Evolutionary conservation across 1,284 basidiomycete genomes (phyloP).

Genomic region (Tetrapyrgos nigripes): DNA sequence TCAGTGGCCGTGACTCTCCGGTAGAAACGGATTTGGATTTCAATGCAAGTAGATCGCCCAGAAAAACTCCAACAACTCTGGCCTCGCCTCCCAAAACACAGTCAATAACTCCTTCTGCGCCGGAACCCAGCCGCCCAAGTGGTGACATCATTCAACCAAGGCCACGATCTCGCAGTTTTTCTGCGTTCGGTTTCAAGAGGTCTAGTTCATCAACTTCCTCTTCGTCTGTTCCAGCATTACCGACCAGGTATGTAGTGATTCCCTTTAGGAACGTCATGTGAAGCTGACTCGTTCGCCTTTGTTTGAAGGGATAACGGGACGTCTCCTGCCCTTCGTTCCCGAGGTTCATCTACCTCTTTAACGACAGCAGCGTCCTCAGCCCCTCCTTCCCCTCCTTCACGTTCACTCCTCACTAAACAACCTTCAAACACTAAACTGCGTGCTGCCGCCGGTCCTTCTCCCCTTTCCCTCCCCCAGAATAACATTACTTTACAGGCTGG

Average conservation of each 20-base stretch:
- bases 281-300: background rate
- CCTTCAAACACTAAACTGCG: constrained; percentile 23
- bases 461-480: constrained; percentile 51
- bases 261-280: background rate
- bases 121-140: background rate
- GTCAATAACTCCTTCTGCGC: background rate
- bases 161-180: constrained; percentile 78
- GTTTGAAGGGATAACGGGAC: background rate
- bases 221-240: background rate
- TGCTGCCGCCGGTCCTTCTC: constrained; percentile 52
- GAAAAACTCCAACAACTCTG: background rate
- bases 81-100: background rate
- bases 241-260: background rate
- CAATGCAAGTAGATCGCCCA: background rate
- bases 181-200: constrained; percentile 57
- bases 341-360: constrained; percentile 7
- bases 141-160: constrained; percentile 34
- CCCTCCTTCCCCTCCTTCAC: constrained; percentile 14
- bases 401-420: constrained; percentile 21
- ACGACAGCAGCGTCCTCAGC: constrained; percentile 1
- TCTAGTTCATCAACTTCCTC: constrained; percentile 32
- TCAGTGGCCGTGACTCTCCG: background rate
- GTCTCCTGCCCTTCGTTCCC: constrained; percentile 2
- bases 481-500: constrained; percentile 27
- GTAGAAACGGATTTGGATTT: background rate